phyloP scores from a whole-genome alignment of 2,329 filamentous ascomycete species.

The Fusarium buharicum region DNA sequence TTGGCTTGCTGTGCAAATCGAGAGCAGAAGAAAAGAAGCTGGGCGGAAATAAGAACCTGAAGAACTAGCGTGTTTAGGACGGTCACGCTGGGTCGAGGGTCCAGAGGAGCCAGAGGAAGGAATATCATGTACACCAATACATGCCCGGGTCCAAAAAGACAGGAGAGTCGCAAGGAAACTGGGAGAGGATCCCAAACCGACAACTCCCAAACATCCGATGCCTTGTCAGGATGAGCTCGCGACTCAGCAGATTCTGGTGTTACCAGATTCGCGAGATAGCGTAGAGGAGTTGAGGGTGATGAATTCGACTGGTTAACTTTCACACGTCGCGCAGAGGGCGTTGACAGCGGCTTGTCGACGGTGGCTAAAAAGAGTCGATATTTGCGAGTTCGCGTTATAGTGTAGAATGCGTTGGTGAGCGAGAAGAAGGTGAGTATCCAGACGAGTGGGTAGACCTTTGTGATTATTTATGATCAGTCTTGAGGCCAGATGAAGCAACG shows the following conservation, averaged over 20 bases:
- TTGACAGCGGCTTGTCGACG: constrained; percentile 79
- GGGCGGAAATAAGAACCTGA: constrained; percentile 76
- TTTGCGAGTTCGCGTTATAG: constrained; percentile 81
- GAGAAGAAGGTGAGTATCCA: constrained; percentile 75
- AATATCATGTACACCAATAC: constrained; percentile 91
- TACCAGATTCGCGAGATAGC: constrained; percentile 75
- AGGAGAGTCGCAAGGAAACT: constrained; percentile 83
- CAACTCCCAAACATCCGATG: constrained; percentile 93
- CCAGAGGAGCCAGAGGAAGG: constrained; percentile 78
- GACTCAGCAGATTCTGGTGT: constrained; percentile 78
- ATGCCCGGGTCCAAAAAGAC: constrained; percentile 92
- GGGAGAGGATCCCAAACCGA: constrained; percentile 93
- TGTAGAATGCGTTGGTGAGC: constrained; percentile 81
- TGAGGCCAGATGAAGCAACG: background rate
- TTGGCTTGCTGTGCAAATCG: constrained; percentile 86
- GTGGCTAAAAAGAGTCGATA: constrained; percentile 92
- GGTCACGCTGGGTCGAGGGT: constrained; percentile 85
- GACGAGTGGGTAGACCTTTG: constrained; percentile 75
- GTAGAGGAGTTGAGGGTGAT: constrained; percentile 79
- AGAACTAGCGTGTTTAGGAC: constrained; percentile 85
- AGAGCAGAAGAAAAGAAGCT: constrained; percentile 78
- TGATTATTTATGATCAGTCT: constrained; percentile 23
- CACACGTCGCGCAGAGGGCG: constrained; percentile 88
- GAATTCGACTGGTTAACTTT: constrained; percentile 78
- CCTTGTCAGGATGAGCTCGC: constrained; percentile 83